These are phyloP conservation scores for Lactarius tabidus DNA, from an alignment of 768 basidiomycete genomes.

Conservation along the genomic window DNA sequence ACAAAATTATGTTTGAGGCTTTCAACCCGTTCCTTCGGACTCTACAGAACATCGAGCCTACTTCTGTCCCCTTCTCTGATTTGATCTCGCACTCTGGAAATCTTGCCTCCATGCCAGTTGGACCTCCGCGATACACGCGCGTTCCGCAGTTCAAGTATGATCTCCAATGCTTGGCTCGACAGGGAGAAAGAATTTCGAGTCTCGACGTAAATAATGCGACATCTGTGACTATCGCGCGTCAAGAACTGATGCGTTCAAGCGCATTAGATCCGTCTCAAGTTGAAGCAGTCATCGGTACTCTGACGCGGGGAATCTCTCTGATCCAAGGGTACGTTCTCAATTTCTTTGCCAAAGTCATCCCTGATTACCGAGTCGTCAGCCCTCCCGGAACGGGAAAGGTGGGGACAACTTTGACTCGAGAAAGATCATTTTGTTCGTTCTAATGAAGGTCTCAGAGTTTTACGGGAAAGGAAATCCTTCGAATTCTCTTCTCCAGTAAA, in stretches of 20 bases:
- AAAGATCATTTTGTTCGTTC: not conserved
- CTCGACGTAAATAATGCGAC: conserved; percentile 39
- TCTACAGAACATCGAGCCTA: conserved; percentile 21
- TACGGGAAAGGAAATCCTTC: conserved; percentile 65
- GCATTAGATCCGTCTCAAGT: conserved; percentile 67
- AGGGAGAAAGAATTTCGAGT: conserved; percentile 35
- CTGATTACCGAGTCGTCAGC: conserved; percentile 32
- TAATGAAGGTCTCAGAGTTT: conserved; percentile 43
- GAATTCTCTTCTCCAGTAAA: conserved; percentile 53
- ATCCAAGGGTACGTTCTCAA: conserved; percentile 59
- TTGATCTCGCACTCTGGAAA: conserved; percentile 5
- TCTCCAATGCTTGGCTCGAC: conserved; percentile 44
- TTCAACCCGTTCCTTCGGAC: conserved; percentile 22
- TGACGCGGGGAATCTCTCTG: conserved; percentile 57
- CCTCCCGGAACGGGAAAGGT: conserved; percentile 82
- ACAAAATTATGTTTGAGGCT: conserved; percentile 22
- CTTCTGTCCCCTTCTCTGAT: conserved; percentile 19
- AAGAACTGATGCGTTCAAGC: conserved; percentile 45
- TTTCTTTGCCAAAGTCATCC: not conserved
- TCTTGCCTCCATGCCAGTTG: conserved; percentile 6
- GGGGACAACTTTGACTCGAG: not conserved
- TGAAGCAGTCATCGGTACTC: conserved; percentile 58
- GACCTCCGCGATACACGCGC: conserved; percentile 12
- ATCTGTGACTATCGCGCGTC: conserved; percentile 46
- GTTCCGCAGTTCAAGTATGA: conserved; percentile 54